Conservation (phyloP, 495 filamentous ascomycete genomes). For the Tuber umbilicatum region DNA sequence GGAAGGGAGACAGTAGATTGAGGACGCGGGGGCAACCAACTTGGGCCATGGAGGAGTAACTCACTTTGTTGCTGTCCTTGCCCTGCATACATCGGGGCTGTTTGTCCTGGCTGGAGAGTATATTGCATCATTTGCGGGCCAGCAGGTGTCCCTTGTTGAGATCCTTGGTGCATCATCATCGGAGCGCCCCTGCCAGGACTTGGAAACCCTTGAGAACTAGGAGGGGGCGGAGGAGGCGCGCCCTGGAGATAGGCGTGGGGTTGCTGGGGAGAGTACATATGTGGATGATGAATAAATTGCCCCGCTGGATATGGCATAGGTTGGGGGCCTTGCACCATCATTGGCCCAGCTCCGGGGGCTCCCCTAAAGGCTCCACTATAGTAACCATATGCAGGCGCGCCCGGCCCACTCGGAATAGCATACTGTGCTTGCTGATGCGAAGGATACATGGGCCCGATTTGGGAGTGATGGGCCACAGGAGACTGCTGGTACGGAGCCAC, state of each 20-base stretch:
- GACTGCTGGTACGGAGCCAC: constrained; percentile 52
- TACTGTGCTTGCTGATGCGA: constrained; percentile 52
- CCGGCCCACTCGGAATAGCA: constrained; percentile 52
- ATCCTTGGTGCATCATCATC: constrained; percentile 63
- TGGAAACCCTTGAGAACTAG: constrained; percentile 54
- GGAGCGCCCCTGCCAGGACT: constrained; percentile 60
- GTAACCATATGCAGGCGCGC: constrained; percentile 45
- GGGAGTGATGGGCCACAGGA: constrained; percentile 54
- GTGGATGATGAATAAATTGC: constrained; percentile 50
- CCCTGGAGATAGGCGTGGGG: constrained; percentile 56
- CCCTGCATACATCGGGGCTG: constrained; percentile 39
- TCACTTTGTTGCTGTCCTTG: constrained; percentile 43
- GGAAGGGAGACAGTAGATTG: constrained; percentile 37
- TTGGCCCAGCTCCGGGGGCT: constrained; percentile 52
- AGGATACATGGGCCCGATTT: constrained; percentile 50
- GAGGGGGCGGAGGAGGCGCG: constrained; percentile 52
- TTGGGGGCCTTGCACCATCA: constrained; percentile 65
- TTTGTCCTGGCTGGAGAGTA: constrained; percentile 40
- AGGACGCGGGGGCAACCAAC: constrained; percentile 39
- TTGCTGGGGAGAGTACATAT: constrained; percentile 62
- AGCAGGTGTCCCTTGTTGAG: constrained; percentile 37
- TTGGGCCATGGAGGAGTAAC: constrained; percentile 36
- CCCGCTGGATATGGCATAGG: constrained; percentile 49
- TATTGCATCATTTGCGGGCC: constrained; percentile 43
- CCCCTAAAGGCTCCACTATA: constrained; percentile 50